Evolutionary conservation across 345 rosid species (phyloP).

Genomic region (Dovyalis caffra): DNA sequence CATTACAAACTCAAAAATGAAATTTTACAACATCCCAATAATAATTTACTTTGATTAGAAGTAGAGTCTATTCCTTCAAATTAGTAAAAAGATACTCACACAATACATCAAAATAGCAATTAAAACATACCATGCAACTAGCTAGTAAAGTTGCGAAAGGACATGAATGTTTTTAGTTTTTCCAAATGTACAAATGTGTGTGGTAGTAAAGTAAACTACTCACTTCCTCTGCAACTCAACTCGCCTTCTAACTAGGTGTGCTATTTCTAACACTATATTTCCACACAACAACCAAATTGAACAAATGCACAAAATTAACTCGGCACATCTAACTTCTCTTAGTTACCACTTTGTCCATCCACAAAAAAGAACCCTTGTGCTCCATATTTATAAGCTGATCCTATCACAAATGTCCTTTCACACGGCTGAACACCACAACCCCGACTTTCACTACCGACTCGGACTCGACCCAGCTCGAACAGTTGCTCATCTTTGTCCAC

Average conservation of each 20-base stretch:
- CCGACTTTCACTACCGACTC: slow-evolving; percentile 30
- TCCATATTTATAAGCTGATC: slow-evolving; percentile 51
- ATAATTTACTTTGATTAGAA: too few relatives aligned
- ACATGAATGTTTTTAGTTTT: not conserved
- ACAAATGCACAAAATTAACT: slow-evolving; percentile 48
- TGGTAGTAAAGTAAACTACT: too few relatives aligned
- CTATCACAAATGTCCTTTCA: slow-evolving; percentile 37
- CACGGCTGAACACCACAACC: slow-evolving; percentile 35
- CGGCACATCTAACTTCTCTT: slow-evolving; percentile 33
- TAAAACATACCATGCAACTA: too few relatives aligned
- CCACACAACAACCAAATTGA: slow-evolving; percentile 59
- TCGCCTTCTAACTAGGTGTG: too few relatives aligned
- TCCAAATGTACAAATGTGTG: not conserved
- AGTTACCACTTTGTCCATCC: slow-evolving; percentile 36
- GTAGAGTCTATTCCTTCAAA: too few relatives aligned
- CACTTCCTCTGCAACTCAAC: not conserved
- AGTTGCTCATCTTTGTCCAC: slow-evolving; percentile 2
- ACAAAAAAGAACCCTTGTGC: slow-evolving; percentile 40
- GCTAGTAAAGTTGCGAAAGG: not conserved
- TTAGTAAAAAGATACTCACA: too few relatives aligned
- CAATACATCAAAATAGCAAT: too few relatives aligned
- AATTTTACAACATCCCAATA: too few relatives aligned
- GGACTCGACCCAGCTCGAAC: slow-evolving; percentile 10
- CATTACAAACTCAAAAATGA: too few relatives aligned
- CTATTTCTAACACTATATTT: slow-evolving; percentile 30